Conservation (phyloP, 208 protist genomes). For the Leishmania arabica region DNA sequence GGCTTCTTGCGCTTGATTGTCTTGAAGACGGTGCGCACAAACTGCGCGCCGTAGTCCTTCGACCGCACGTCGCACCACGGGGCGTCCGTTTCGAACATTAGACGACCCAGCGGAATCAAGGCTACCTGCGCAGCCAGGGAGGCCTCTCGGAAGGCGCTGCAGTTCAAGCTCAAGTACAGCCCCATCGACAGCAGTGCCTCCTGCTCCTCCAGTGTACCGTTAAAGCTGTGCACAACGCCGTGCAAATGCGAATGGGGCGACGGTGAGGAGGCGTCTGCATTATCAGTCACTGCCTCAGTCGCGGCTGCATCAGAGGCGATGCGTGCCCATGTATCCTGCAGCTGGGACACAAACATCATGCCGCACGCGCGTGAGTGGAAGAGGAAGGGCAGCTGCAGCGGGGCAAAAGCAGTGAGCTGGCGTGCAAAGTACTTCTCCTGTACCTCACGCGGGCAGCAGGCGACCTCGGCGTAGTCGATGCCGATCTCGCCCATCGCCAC, state of each 20-base stretch:
- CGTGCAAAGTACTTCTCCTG: slow-evolving; percentile 74
- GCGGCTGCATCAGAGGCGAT: neutral
- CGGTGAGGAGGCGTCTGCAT: neutral
- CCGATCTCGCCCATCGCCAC: slow-evolving; percentile 90
- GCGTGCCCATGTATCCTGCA: slow-evolving; percentile 38
- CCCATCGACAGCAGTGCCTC: slow-evolving; percentile 72
- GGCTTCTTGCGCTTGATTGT: slow-evolving; percentile 66
- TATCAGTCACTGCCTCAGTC: neutral
- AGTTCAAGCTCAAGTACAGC: slow-evolving; percentile 91
- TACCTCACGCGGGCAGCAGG: slow-evolving; percentile 66
- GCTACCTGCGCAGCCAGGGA: slow-evolving; percentile 70
- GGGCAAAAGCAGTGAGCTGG: slow-evolving; percentile 59
- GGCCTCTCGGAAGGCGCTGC: slow-evolving; percentile 90
- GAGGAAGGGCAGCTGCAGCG: slow-evolving; percentile 84
- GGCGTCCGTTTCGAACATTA: slow-evolving; percentile 95
- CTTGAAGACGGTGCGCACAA: slow-evolving; percentile 67
- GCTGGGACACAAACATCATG: slow-evolving; percentile 75
- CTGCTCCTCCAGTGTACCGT: slow-evolving; percentile 85
- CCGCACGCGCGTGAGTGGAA: slow-evolving; percentile 92
- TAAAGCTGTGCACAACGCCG: slow-evolving; percentile 96
- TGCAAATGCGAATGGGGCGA: slow-evolving; percentile 15
- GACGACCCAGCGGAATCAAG: slow-evolving; percentile 73
- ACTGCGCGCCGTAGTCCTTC: slow-evolving; percentile 82
- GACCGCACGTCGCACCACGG: slow-evolving; percentile 95
- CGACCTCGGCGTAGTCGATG: slow-evolving; percentile 93